These are phyloP conservation scores for Soucietia sequanensis DNA, from an alignment of 805 yeast species.

Conservation along the genomic window DNA sequence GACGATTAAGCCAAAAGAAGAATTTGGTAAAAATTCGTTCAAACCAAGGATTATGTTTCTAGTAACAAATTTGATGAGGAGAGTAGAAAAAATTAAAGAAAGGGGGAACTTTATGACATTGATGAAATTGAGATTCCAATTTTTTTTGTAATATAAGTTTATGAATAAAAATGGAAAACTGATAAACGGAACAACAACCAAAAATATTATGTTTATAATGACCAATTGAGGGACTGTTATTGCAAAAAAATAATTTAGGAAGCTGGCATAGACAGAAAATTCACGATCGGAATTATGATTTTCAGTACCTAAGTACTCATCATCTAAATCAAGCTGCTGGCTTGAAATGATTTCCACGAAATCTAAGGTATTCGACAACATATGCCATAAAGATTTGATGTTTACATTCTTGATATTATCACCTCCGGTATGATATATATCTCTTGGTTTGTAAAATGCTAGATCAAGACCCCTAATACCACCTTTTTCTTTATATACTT, in stretches of 20 bases:
- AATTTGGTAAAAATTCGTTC: conserved; percentile 38
- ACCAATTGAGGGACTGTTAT: conserved; percentile 51
- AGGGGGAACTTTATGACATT: conserved; percentile 59
- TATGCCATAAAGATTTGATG: conserved; percentile 76
- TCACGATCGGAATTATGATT: conserved; percentile 16
- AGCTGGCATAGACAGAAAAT: conserved; percentile 62
- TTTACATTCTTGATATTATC: conserved; percentile 68
- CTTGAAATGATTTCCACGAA: conserved; percentile 43
- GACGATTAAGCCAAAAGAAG: conserved; percentile 37
- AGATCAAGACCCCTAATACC: conserved; percentile 78
- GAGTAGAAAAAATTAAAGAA: conserved; percentile 46
- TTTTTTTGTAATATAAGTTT: conserved; percentile 45
- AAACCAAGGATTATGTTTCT: conserved; percentile 15
- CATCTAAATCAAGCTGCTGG: conserved; percentile 33
- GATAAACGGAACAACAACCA: conserved; percentile 56
- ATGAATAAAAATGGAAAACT: conserved; percentile 45
- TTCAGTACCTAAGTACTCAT: conserved; percentile 11
- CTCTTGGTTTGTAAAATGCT: conserved; percentile 85
- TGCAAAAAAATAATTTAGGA: conserved; percentile 59
- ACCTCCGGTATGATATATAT: conserved; percentile 74
- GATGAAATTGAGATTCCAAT: conserved; percentile 42
- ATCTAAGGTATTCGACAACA: conserved; percentile 72
- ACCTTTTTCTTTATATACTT: conserved; percentile 64
- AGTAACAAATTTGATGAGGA: conserved; percentile 23
- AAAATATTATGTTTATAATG: conserved; percentile 49